Evolutionary conservation across 768 basidiomycete genomes (phyloP).

Genomic region (Boletus eberwhitei): DNA sequence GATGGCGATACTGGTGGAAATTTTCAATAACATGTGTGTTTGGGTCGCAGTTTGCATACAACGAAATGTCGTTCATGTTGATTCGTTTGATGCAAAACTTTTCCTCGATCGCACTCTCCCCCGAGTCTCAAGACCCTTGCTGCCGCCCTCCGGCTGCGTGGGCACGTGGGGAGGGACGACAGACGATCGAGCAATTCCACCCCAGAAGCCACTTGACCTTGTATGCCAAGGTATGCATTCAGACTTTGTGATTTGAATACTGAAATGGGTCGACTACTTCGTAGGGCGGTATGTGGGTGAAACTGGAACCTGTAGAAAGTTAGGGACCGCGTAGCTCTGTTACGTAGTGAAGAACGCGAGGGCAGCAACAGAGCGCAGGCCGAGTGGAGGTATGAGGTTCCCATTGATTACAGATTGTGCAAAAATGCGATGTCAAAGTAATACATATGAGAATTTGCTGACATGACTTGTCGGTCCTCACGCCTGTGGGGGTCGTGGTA

Average conservation of each 20-base stretch:
- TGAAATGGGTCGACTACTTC: not conserved
- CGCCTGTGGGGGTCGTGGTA: no score
- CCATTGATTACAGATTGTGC: no score
- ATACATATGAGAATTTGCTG: no score
- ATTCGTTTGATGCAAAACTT: conserved; percentile 30
- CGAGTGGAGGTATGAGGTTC: no score
- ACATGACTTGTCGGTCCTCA: no score
- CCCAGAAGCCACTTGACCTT: conserved; percentile 32
- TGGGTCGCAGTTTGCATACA: conserved; percentile 32
- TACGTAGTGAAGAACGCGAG: no score
- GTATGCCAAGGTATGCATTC: conserved; percentile 35
- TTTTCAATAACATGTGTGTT: not conserved
- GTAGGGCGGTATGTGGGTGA: conserved; percentile 48
- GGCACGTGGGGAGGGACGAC: conserved; percentile 23
- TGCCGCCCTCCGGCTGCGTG: conserved; percentile 28
- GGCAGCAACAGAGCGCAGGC: no score
- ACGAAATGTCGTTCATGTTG: conserved; percentile 34
- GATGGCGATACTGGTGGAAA: not conserved
- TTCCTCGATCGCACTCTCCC: conserved; percentile 19
- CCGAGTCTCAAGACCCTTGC: conserved; percentile 28
- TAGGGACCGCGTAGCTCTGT: not conserved
- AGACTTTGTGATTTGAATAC: not conserved
- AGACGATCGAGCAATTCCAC: conserved; percentile 24
- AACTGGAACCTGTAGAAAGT: conserved; percentile 33
- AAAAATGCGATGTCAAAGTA: no score